Percentiles rank a stretch among this genome's conserved stretches.
Evolutionary conservation across 306 rosid species (phyloP).

Genomic region (Prunus davidiana): DNA sequence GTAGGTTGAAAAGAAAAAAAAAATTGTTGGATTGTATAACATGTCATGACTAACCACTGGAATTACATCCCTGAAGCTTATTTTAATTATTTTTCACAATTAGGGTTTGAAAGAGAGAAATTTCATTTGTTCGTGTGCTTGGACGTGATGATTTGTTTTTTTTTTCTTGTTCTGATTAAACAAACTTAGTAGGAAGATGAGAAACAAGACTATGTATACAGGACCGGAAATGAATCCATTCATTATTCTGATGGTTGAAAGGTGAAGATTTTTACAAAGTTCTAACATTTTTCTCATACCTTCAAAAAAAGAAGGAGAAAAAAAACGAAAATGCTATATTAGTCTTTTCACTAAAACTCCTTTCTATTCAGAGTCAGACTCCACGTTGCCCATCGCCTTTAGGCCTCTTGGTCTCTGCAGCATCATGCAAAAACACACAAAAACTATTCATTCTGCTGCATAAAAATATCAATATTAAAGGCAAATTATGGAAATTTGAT

Average conservation of each 20-base stretch:
- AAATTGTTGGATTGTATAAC: too few species aligned
- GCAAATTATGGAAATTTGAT: background rate
- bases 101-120: background rate
- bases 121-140: background rate
- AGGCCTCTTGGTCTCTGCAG: slow-evolving; percentile 93
- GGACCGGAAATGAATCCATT: slow-evolving; percentile 14
- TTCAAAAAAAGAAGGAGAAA: background rate
- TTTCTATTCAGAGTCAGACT: slow-evolving; percentile 66
- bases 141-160: background rate
- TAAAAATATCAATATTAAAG: background rate
- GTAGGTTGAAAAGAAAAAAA: too few species aligned
- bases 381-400: slow-evolving; percentile 91
- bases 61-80: background rate
- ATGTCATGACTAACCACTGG: background rate
- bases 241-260: slow-evolving; percentile 19
- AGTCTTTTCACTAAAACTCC: background rate
- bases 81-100: background rate
- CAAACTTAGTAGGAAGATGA: background rate
- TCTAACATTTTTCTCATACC: slow-evolving; percentile 30
- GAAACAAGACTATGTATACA: slow-evolving; percentile 6
- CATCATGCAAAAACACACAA: slow-evolving; percentile 6
- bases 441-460: too few species aligned
- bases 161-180: too few species aligned
- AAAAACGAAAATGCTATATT: slow-evolving; percentile 2
- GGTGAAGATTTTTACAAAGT: slow-evolving; percentile 27